Conservation (phyloP, 108 stramenopile species). For the Schizochytrium sp. region DNA sequence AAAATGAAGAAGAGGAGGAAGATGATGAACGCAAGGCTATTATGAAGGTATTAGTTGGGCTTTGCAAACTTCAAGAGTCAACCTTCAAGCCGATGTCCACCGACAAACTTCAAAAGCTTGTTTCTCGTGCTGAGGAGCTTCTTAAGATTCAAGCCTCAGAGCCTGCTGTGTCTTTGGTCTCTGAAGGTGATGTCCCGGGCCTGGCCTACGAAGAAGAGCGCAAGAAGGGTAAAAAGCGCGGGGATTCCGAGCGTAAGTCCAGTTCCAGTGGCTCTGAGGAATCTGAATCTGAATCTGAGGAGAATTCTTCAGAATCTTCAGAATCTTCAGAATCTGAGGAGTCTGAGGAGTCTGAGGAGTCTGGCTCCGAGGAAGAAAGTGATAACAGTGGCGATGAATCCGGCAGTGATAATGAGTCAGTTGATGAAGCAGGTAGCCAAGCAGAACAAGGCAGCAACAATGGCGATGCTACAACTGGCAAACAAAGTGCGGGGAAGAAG, state of each 20-base stretch:
- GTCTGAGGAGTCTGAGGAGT: constrained; percentile 7
- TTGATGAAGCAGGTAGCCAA: not conserved
- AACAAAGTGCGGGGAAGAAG: not conserved
- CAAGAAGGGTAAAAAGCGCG: not conserved
- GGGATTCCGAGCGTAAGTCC: not conserved
- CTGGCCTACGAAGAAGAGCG: not conserved
- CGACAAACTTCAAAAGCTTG: not conserved
- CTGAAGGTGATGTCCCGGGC: not conserved
- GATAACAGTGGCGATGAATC: not conserved
- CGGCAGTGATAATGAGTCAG: not conserved
- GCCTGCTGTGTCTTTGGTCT: not conserved
- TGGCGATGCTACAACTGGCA: not conserved
- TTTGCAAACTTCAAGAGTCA: not conserved
- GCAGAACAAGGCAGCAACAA: not conserved
- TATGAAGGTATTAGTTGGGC: not conserved
- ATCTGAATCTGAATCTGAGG: not conserved
- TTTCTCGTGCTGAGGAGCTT: constrained; percentile 23
- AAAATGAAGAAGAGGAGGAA: constrained; percentile 58
- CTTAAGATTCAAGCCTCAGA: constrained; percentile 18
- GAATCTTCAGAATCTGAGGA: not conserved
- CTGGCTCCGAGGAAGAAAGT: constrained; percentile 3
- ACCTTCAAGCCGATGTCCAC: not conserved
- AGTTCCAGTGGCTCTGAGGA: not conserved
- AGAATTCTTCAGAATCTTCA: not conserved
- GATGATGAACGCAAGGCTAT: not conserved